Conservation (phyloP, 768 basidiomycete species). For the Termitomyces sp. region DNA sequence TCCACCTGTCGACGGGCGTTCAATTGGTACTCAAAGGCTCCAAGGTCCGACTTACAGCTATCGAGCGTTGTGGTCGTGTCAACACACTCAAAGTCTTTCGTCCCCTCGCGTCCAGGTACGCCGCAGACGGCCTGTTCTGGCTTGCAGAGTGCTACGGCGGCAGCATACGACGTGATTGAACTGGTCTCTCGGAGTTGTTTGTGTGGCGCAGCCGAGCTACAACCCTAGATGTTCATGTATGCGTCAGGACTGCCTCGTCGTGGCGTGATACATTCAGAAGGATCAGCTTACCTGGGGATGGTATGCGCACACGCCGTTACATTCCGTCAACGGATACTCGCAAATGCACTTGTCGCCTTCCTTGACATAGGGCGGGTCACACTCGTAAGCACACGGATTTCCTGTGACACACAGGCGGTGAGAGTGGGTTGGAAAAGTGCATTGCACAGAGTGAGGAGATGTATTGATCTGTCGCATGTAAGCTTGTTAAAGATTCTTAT, state of each 20-base stretch:
- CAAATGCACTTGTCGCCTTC: constrained; percentile 34
- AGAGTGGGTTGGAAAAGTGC: constrained; percentile 18
- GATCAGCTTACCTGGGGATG: constrained; percentile 29
- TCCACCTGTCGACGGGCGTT: constrained; percentile 29
- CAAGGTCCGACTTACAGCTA: constrained; percentile 33
- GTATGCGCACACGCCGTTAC: constrained; percentile 40
- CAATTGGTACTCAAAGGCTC: not conserved
- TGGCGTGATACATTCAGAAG: not conserved
- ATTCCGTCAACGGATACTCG: constrained; percentile 30
- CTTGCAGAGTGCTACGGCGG: constrained; percentile 30
- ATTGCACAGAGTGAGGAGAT: constrained; percentile 15
- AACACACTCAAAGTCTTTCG: constrained; percentile 37
- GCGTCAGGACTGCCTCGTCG: not conserved
- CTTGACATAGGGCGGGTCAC: constrained; percentile 17
- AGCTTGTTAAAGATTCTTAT: not conserved
- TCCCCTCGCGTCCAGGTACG: constrained; percentile 28
- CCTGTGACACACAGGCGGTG: constrained; percentile 11
- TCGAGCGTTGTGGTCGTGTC: constrained; percentile 33
- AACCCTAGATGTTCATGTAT: constrained; percentile 31
- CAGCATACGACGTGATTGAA: constrained; percentile 26
- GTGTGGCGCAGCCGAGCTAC: constrained; percentile 35
- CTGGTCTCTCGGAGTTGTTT: constrained; percentile 13
- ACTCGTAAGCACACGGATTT: constrained; percentile 18
- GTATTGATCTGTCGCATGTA: constrained; percentile 16
- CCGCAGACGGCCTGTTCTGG: constrained; percentile 35